Evolutionary conservation across 192 early-diverging fungal species (phyloP), one percentile per base, ranked within the genome.

Genomic region (Endogone sp.): DNA sequence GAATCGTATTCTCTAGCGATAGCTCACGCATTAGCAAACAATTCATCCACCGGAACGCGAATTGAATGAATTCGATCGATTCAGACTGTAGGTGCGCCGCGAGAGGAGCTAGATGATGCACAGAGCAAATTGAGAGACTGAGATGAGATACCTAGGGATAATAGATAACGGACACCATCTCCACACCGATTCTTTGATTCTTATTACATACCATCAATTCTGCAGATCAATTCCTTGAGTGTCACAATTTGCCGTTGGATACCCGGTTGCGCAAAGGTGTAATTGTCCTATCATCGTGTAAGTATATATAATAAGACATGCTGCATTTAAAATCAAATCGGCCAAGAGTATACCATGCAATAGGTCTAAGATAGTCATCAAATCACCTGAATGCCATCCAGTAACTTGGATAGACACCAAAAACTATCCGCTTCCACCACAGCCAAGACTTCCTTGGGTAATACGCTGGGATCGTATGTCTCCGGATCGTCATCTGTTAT

Each of bases 21-120:
- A 99, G 78, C 77, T 99, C 98, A 56, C 98, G 88, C 95, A 98
- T 96, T 69, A 99, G 76, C 29, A 99, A 73, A 78, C 98, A 99
- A 81, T 99, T 99, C 89, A 98, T 96, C 98, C 98, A 99, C 60
- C 98, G 86, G 74, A 98, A 99, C 8, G 98, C 94, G 83, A 99
- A 98, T 79, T 98, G 96, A 63, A 99, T 95, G 74, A 96, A 99
- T 71, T 99, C 95, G 24, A 99, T 84, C 59, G 92, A 91, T 80
- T 99, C 91, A 6, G 81, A 72, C 65, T 90, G 88, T 44, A 99
- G 85, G 71, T 99, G 98, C 25, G 72, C 68, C 23, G 91, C 87
- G 61, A 99, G 77, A 49, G 85, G 89, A 25, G 86, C 93, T 92
- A 62, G 3, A 62, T 29, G 29, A n/a, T 26, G 31, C 22, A 55